phyloP scores from a whole-genome alignment of 2,329 filamentous ascomycete genomes.

The Lasiodiplodia gonubiensis region DNA sequence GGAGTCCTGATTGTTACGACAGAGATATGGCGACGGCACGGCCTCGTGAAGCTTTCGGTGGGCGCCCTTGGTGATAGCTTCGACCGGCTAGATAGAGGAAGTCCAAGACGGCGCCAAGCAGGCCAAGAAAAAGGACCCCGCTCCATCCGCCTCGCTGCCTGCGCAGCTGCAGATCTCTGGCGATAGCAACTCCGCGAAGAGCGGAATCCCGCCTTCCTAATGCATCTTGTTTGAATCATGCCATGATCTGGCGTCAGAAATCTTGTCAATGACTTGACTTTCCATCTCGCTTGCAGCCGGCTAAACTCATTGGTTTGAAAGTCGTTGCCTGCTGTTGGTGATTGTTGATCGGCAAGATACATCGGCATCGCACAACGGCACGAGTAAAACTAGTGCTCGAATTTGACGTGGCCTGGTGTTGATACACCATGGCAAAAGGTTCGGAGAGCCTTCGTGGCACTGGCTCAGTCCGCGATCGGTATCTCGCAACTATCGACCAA shows the following conservation, averaged over 20 bases:
- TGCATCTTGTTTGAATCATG: slow-evolving; percentile 13
- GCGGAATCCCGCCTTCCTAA: slow-evolving; percentile 2
- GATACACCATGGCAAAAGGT: neutral
- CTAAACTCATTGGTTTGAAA: neutral
- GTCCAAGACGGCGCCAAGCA: slow-evolving; percentile 19
- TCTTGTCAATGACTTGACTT: neutral
- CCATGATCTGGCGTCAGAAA: neutral
- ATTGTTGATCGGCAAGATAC: neutral
- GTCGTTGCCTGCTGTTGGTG: neutral
- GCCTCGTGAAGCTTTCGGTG: slow-evolving; percentile 13
- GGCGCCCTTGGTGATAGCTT: slow-evolving; percentile 19
- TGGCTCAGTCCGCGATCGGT: neutral
- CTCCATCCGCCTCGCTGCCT: neutral
- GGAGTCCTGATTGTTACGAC: neutral
- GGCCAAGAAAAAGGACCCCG: slow-evolving; percentile 17
- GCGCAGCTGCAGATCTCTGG: slow-evolving; percentile 5
- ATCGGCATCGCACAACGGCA: neutral
- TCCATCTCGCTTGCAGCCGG: neutral
- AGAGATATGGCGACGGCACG: neutral
- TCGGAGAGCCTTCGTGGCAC: neutral
- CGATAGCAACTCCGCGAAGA: neutral
- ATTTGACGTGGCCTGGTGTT: neutral
- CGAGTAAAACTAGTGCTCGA: neutral
- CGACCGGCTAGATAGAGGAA: slow-evolving; percentile 10
- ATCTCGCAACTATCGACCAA: neutral